Conservation (phyloP, 805 yeast species). For the Starmerella tilneyi region DNA sequence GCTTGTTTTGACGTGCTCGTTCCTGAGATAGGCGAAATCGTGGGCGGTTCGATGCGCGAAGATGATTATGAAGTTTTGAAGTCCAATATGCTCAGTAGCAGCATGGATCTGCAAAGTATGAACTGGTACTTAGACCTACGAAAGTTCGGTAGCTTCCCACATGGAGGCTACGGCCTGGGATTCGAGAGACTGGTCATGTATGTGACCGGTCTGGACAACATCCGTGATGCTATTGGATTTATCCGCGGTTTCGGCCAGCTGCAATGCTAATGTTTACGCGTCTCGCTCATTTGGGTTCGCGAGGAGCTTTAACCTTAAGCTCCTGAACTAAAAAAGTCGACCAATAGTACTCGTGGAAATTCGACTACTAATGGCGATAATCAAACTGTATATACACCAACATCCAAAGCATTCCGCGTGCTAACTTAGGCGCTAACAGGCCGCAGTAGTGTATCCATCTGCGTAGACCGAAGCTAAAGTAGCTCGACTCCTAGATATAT, state of each 20-base stretch:
- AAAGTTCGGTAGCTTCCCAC: constrained; percentile 72
- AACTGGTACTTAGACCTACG: constrained; percentile 75
- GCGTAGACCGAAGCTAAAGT: too few species aligned
- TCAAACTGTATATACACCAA: constrained; percentile 8
- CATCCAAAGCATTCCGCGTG: too few species aligned
- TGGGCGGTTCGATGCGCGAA: constrained; percentile 92
- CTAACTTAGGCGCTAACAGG: too few species aligned
- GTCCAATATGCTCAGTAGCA: constrained; percentile 41
- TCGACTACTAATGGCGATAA: neutral
- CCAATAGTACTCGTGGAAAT: too few species aligned
- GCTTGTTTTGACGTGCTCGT: constrained; percentile 82
- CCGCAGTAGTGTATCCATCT: too few species aligned
- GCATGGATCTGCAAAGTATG: constrained; percentile 48
- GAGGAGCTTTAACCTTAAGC: neutral
- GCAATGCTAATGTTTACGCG: constrained; percentile 31
- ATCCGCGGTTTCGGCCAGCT: constrained; percentile 59
- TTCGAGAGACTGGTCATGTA: constrained; percentile 75
- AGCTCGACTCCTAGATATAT: too few species aligned
- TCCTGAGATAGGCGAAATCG: constrained; percentile 86
- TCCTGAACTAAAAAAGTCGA: too few species aligned
- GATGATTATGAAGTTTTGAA: constrained; percentile 43
- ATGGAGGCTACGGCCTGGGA: constrained; percentile 97
- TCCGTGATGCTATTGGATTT: constrained; percentile 79
- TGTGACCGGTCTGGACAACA: constrained; percentile 61
- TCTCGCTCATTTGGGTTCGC: neutral